A percentile compares a stretch with the other conserved stretches of the same genome.
Conservation (phyloP, 1,139 yeast genomes). For the Debaryomycetaceae sp. region DNA sequence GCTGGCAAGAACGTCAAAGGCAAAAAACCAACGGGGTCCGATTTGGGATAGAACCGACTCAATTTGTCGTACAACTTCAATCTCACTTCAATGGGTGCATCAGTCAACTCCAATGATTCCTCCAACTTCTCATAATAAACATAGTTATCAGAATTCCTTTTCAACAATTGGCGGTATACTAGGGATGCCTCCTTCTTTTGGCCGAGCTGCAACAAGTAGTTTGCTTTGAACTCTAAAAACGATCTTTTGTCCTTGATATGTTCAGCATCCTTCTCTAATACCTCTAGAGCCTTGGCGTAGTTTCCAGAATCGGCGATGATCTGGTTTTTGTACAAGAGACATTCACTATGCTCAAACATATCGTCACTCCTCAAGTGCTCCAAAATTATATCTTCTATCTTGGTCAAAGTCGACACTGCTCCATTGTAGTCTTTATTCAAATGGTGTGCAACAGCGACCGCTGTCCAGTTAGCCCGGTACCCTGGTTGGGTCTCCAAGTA, state of each 20-base stretch:
- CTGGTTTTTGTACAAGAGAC: slow-evolving; percentile 68
- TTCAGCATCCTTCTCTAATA: slow-evolving; percentile 50
- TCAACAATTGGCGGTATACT: slow-evolving; percentile 65
- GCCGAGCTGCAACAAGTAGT: slow-evolving; percentile 45
- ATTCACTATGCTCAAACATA: slow-evolving; percentile 75
- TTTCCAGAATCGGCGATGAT: slow-evolving; percentile 66
- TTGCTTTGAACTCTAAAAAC: slow-evolving; percentile 65
- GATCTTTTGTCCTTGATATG: slow-evolving; percentile 64
- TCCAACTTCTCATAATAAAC: slow-evolving; percentile 68
- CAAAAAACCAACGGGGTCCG: slow-evolving; percentile 75
- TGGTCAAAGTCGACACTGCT: slow-evolving; percentile 68
- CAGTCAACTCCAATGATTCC: slow-evolving; percentile 48
- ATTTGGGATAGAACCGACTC: slow-evolving; percentile 69
- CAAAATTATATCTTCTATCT: slow-evolving; percentile 70
- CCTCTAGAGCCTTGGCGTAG: slow-evolving; percentile 57
- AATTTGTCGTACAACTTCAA: slow-evolving; percentile 61
- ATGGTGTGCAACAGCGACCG: slow-evolving; percentile 82
- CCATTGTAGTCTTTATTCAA: slow-evolving; percentile 61
- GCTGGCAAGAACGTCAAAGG: slow-evolving; percentile 75
- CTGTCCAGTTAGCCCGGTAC: slow-evolving; percentile 89
- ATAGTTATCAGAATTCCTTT: slow-evolving; percentile 82
- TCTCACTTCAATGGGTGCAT: slow-evolving; percentile 35
- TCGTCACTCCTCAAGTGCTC: slow-evolving; percentile 68
- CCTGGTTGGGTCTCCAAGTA: slow-evolving; percentile 79
- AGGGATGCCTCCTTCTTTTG: slow-evolving; percentile 59